Evolutionary conservation across 768 basidiomycete species (phyloP).

Genomic region (Fistulinella prunicolor): DNA sequence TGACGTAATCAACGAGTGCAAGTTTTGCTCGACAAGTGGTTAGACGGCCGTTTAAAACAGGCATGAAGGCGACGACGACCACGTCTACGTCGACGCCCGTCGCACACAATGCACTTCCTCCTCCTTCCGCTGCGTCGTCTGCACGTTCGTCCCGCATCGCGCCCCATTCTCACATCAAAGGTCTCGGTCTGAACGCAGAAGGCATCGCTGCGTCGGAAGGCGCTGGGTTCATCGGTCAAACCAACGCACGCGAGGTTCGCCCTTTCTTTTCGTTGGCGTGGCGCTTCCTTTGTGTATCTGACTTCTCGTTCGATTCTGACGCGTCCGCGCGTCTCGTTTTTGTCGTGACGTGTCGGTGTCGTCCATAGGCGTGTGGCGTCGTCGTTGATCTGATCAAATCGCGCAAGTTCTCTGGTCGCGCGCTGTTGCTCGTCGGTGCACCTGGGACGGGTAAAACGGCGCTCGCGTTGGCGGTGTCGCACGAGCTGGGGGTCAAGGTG

Average conservation of each 20-base stretch:
- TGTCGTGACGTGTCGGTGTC: neutral
- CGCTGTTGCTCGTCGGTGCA: conserved; percentile 87
- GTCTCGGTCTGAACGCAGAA: conserved; percentile 84
- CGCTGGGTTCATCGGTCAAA: conserved; percentile 91
- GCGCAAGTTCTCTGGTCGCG: conserved; percentile 91
- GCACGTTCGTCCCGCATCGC: conserved; percentile 77
- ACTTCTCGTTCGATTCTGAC: neutral
- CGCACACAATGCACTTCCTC: conserved; percentile 73
- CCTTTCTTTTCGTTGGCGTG: conserved; percentile 15
- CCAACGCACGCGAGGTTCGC: conserved; percentile 80
- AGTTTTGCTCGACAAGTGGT: no score
- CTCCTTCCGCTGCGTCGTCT: conserved; percentile 58
- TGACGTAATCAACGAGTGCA: no score
- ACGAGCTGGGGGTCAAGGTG: conserved; percentile 91
- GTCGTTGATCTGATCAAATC: conserved; percentile 87
- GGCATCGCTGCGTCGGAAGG: conserved; percentile 70
- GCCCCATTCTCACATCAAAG: conserved; percentile 96
- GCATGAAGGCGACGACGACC: conserved; percentile 41
- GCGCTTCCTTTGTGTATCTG: no score
- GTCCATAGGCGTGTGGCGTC: conserved; percentile 79
- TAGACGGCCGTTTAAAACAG: no score
- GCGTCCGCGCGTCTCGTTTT: neutral
- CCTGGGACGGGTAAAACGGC: conserved; percentile 99
- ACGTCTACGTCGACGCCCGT: conserved; percentile 51
- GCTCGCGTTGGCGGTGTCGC: conserved; percentile 90